Evolutionary conservation across 2,329 filamentous ascomycete genomes (phyloP).

Genomic region (Chrysosporium queenslandicum): DNA sequence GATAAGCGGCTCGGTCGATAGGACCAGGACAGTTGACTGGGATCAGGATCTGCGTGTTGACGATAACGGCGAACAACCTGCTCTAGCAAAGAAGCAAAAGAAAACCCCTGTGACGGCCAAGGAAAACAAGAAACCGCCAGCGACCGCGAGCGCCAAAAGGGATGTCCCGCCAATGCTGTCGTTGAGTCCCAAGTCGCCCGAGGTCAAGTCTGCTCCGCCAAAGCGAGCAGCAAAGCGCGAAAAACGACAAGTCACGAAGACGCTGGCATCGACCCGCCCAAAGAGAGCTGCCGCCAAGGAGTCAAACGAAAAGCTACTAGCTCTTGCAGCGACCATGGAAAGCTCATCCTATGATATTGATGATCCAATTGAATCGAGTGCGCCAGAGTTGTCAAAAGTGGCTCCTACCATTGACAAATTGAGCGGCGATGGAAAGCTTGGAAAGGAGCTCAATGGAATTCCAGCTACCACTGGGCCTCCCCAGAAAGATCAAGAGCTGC

Average conservation of each 20-base stretch:
- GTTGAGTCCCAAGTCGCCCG: constrained; percentile 9
- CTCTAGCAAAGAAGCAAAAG: constrained; percentile 9
- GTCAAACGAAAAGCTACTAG: constrained; percentile 15
- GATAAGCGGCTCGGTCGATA: constrained; percentile 4
- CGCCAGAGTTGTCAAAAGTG: background rate
- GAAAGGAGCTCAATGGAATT: background rate
- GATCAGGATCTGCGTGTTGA: constrained; percentile 18
- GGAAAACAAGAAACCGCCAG: background rate
- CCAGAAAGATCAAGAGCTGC: background rate
- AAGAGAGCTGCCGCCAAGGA: constrained; percentile 14
- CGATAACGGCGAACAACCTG: background rate
- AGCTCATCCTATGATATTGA: constrained; percentile 12
- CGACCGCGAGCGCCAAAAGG: constrained; percentile 8
- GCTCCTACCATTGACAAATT: background rate
- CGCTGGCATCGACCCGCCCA: constrained; percentile 15
- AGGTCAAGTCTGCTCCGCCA: background rate
- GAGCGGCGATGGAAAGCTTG: background rate
- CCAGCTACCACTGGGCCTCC: too few species aligned
- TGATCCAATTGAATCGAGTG: constrained; percentile 19
- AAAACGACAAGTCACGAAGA: constrained; percentile 13
- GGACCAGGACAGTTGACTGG: constrained; percentile 14
- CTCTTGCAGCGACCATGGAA: constrained; percentile 12
- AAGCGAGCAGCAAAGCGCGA: constrained; percentile 8
- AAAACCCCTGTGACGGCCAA: background rate
- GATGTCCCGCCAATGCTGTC: background rate